Conservation (phyloP, 805 yeast species). For the Yarrowia sp. region DNA sequence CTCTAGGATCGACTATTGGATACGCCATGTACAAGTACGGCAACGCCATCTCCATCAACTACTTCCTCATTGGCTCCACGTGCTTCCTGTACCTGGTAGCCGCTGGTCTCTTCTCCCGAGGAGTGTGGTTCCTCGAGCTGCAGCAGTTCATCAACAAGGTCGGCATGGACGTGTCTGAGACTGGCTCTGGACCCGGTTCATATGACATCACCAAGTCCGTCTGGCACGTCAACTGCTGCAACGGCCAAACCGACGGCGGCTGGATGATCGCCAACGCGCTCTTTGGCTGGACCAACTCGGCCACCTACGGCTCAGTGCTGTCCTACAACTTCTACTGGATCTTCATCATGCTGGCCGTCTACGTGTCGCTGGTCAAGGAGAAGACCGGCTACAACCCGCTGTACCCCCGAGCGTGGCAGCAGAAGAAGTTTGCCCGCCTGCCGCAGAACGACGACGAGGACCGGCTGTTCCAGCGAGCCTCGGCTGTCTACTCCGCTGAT, state of each 20-base stretch:
- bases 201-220: slow-evolving; percentile 80
- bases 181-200: slow-evolving; percentile 94
- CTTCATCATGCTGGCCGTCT: slow-evolving; percentile 60
- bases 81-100: slow-evolving; percentile 86
- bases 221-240: slow-evolving; percentile 98
- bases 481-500: slow-evolving; percentile 22
- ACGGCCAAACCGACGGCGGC: slow-evolving; percentile 89
- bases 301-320: slow-evolving; percentile 89
- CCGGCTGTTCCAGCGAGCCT: slow-evolving; percentile 37
- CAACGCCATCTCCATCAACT: slow-evolving; percentile 76
- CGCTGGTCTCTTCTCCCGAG: slow-evolving; percentile 93
- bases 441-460: slow-evolving; percentile 36
- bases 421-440: slow-evolving; percentile 14
- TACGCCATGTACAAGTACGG: slow-evolving; percentile 79
- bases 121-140: slow-evolving; percentile 86
- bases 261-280: slow-evolving; percentile 97
- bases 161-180: slow-evolving; percentile 95
- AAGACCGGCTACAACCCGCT: slow-evolving; percentile 58
- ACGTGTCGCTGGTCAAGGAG: slow-evolving; percentile 81
- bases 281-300: slow-evolving; percentile 97
- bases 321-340: slow-evolving; percentile 93
- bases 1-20: slow-evolving; percentile 83
- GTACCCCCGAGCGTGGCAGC: slow-evolving; percentile 40
- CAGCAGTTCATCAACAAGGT: slow-evolving; percentile 67
- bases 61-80: slow-evolving; percentile 86